Evolutionary conservation across 805 yeast species (phyloP).

Genomic region (Kurtzmaniella cleridarum): DNA sequence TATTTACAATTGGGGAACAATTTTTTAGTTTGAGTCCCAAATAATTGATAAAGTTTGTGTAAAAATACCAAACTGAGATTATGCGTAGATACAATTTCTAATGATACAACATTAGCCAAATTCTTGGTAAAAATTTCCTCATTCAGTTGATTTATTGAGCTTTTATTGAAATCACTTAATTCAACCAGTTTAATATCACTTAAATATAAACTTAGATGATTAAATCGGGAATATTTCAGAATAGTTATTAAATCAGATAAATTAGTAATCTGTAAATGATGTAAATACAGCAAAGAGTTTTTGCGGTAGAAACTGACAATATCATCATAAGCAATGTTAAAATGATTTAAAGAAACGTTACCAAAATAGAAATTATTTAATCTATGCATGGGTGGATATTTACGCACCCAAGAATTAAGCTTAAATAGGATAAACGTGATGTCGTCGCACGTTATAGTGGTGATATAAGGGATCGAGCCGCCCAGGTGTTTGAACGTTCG

Average conservation of each 20-base stretch:
- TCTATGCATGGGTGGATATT: background rate
- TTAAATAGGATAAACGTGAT: slow-evolving; percentile 9
- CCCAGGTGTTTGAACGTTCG: slow-evolving; percentile 1
- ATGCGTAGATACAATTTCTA: slow-evolving; percentile 8
- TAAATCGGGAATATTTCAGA: background rate
- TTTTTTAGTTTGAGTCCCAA: background rate
- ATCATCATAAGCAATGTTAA: slow-evolving; percentile 8
- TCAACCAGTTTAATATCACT: slow-evolving; percentile 5
- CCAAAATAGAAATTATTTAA: slow-evolving; percentile 7
- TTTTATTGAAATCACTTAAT: background rate
- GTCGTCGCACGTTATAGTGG: slow-evolving; percentile 8
- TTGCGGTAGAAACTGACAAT: slow-evolving; percentile 5
- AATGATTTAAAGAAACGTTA: slow-evolving; percentile 8
- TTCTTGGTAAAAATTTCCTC: background rate
- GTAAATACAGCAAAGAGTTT: slow-evolving; percentile 1
- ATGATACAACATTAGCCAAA: slow-evolving; percentile 1
- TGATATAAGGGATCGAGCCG: slow-evolving; percentile 2
- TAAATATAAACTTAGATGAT: slow-evolving; percentile 3
- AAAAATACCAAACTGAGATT: slow-evolving; percentile 7
- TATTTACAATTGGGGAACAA: slow-evolving; percentile 3
- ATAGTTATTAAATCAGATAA: slow-evolving; percentile 5
- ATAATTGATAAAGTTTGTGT: background rate
- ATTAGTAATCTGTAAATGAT: slow-evolving; percentile 5
- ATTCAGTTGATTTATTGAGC: background rate
- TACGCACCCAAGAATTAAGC: slow-evolving; percentile 8